phyloP scores from a whole-genome alignment of 2,329 filamentous ascomycete genomes.

The Dendryphion nanum region DNA sequence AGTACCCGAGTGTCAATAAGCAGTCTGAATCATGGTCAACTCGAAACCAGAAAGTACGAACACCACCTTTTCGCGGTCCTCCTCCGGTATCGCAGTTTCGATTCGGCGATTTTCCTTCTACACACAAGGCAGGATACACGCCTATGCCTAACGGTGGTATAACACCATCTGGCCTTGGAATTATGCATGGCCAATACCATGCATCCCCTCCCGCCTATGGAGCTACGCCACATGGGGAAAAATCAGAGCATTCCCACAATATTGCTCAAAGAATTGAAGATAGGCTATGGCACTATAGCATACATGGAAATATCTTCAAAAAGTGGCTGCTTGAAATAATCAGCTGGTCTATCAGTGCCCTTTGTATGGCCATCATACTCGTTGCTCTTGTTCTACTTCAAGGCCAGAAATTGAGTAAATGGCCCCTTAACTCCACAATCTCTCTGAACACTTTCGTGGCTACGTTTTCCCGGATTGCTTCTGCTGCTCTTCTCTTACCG shows the following conservation, averaged over 20 bases:
- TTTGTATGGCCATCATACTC: constrained; percentile 3
- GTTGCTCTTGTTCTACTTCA: neutral
- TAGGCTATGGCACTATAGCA: constrained; percentile 2
- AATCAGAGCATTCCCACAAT: neutral
- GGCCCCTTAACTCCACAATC: neutral
- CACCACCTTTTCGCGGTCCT: neutral
- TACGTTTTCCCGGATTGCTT: neutral
- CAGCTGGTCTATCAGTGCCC: constrained; percentile 3
- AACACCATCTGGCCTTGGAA: neutral
- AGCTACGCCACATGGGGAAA: neutral
- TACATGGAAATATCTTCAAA: constrained; percentile 1
- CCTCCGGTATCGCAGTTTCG: neutral
- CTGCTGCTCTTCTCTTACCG: neutral
- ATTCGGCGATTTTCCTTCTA: neutral
- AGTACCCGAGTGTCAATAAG: no score
- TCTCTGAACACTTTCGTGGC: neutral
- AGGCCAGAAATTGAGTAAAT: neutral
- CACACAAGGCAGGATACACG: neutral
- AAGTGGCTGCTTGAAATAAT: constrained; percentile 4
- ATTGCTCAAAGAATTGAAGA: neutral
- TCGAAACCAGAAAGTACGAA: no score
- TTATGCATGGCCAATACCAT: neutral
- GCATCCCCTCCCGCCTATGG: neutral
- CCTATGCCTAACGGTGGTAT: neutral
- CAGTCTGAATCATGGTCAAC: no score